Evolutionary conservation across 2,329 filamentous ascomycete genomes (phyloP), one percentile per base, ranked within the genome.

Genomic region (Fusarium redolens): DNA sequence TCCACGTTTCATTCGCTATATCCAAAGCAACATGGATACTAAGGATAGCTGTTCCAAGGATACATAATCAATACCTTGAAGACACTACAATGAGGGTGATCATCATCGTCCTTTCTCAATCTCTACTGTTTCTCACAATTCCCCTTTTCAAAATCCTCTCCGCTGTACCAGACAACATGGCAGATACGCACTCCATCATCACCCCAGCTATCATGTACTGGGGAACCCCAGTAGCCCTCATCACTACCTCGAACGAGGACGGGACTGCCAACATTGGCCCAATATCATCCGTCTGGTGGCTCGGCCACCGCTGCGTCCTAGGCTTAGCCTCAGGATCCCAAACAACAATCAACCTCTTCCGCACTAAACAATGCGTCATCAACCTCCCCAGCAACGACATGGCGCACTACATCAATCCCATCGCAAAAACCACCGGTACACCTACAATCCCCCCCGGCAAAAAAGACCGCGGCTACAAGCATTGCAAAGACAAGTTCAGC

Each of bases 1-100:
- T n/a, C 1, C 1, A 0, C 0, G 3, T 20, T 0, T 10, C 8
- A 17, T 28, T 52, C 1, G 33, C 7, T 52, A 52, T 14, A 13
- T 38, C 9, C 0, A 28, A 5, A 38, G 50, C 50, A 52, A 40
- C 4, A 17, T n/a, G 22, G 13, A 28, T 38, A 28, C n/a, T 20
- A 1, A 18, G 3, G 4, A 3, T 10, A n/a, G 11, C 7, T 1
- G 7, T 41, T 41, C 3, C n/a, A 14, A 7, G 6, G 20, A n/a
- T n/a, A 41, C n/a, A 13, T 41, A 41, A n/a, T 41, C 2, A 13
- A 6, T 20, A n/a, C 38, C 12, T 41, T 13, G 12, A 4, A 41
- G 20, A 41, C 7, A 7, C 5, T n/a, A 20, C 7, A n/a, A 20
- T 7, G 20, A 13, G n/a, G n/a, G 10, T 13, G n/a, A n/a, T 14